Percentiles rank a stretch among this genome's conserved stretches.
Evolutionary conservation across 176 grass and related monocot species (phyloP).

Genomic region (Saccharum officinarum): DNA sequence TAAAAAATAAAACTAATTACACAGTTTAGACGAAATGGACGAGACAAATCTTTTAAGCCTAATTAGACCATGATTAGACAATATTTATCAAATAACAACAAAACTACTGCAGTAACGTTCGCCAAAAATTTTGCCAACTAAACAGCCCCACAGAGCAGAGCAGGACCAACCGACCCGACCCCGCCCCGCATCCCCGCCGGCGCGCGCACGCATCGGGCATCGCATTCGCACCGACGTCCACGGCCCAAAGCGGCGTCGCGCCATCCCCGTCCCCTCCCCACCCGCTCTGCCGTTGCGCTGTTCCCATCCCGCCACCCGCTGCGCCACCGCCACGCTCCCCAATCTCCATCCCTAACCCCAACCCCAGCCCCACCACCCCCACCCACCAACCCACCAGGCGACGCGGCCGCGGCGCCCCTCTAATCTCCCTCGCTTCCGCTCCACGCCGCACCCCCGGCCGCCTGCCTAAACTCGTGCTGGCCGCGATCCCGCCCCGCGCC

Average conservation of each 20-base stretch:
- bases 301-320: slow-evolving; percentile 46
- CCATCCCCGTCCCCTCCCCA: not conserved
- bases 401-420: slow-evolving; percentile 18
- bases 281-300: slow-evolving; percentile 39
- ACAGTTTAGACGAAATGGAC: no score
- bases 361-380: not conserved
- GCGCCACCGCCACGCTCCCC: slow-evolving; percentile 2
- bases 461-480: slow-evolving; percentile 4
- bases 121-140: no score
- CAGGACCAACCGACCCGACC: not conserved
- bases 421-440: slow-evolving; percentile 37
- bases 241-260: not conserved
- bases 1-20: no score
- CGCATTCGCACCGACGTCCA: slow-evolving; percentile 5
- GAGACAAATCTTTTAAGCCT: no score
- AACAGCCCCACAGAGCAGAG: no score
- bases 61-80: no score
- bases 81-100: no score
- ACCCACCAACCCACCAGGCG: slow-evolving; percentile 36
- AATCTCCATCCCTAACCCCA: not conserved
- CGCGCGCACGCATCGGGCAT: not conserved
- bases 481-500: not conserved
- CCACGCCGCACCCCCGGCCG: slow-evolving; percentile 7
- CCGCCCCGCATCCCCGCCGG: not conserved
- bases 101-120: no score